phyloP scores from a whole-genome alignment of 116 monocot genomes.

The Cymodocea nodosa region DNA sequence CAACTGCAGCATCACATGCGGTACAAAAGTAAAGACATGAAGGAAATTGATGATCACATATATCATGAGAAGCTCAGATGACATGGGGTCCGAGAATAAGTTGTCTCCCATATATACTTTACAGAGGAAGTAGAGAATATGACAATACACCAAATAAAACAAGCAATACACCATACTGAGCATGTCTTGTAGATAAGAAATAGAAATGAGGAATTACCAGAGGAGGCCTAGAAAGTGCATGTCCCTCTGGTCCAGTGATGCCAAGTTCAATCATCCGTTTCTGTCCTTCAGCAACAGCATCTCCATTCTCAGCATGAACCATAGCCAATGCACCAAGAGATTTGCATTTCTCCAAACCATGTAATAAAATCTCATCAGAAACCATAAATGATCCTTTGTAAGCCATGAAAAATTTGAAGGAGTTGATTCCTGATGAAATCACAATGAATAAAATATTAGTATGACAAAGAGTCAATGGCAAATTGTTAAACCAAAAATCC shows the following conservation, averaged over 20 bases:
- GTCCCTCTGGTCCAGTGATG: constrained; percentile 94
- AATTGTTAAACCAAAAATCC: neutral
- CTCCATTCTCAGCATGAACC: constrained; percentile 99
- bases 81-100: too few relatives aligned
- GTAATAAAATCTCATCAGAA: constrained; percentile 72
- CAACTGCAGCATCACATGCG: too few relatives aligned
- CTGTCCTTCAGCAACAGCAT: constrained; percentile 92
- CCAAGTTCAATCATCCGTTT: constrained; percentile 82
- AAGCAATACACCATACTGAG: too few relatives aligned
- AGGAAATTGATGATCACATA: too few relatives aligned
- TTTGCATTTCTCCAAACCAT: constrained; percentile 82
- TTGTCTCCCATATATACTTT: too few relatives aligned
- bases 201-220: constrained; percentile 29
- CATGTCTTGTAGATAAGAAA: too few relatives aligned
- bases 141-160: too few relatives aligned
- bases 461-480: neutral
- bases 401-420: constrained; percentile 99
- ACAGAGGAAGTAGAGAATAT: too few relatives aligned
- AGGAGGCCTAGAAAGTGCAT: constrained; percentile 93
- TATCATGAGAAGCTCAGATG: too few relatives aligned
- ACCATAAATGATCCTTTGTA: constrained; percentile 98
- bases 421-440: constrained; percentile 58
- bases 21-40: too few relatives aligned
- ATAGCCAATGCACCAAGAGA: constrained; percentile 91
- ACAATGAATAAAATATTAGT: constrained; percentile 2